Conservation (phyloP, 129 eudicot species). For the Flaveria ramosissima region DNA sequence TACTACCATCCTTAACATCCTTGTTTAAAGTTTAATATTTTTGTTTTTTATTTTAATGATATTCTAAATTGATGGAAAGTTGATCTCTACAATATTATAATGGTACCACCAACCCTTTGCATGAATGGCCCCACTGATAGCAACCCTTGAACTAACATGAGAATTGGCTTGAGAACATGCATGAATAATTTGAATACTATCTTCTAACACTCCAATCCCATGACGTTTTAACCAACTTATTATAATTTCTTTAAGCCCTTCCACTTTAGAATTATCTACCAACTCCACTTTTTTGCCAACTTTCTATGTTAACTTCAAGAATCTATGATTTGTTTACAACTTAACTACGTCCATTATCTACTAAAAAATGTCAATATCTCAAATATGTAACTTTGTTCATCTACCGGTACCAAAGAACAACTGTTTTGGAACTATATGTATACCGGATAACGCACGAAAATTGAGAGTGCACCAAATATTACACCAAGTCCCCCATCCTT, state of each 20-base stretch:
- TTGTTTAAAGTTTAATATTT: background rate
- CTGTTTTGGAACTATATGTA: background rate
- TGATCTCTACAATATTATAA: background rate
- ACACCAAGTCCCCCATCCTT: background rate
- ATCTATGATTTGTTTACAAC: constrained; percentile 11
- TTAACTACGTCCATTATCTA: background rate
- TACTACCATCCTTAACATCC: background rate
- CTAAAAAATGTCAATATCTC: background rate
- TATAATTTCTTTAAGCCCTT: constrained; percentile 13
- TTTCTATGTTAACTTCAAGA: constrained; percentile 4
- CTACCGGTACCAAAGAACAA: background rate
- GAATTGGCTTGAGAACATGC: constrained; percentile 31
- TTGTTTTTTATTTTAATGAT: background rate
- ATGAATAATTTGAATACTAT: constrained; percentile 35
- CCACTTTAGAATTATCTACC: constrained; percentile 21
- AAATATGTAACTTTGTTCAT: background rate
- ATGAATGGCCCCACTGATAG: constrained; percentile 36
- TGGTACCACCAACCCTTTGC: constrained; percentile 6
- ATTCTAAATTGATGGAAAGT: background rate
- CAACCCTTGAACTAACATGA: constrained; percentile 28
- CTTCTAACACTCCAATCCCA: constrained; percentile 30
- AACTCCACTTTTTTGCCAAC: constrained; percentile 21
- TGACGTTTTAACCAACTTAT: constrained; percentile 25
- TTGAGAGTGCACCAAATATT: too few species aligned
- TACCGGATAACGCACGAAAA: background rate